Conservation (phyloP, 495 filamentous ascomycete genomes). For the Penicillium salamii region DNA sequence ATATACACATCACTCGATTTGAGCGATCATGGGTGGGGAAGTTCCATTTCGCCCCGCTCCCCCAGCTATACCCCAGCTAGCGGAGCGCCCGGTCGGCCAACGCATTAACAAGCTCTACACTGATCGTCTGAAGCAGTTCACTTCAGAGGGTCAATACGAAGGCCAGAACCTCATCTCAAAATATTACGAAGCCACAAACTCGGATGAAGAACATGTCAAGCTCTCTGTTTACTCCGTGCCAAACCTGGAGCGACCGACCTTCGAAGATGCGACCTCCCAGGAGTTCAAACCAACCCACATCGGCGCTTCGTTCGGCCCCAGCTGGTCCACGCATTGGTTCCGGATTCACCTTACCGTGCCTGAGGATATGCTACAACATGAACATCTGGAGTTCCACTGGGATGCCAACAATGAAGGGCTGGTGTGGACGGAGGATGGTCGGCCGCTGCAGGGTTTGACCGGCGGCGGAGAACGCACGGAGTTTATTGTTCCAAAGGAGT, state of each 20-base stretch:
- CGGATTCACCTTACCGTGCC: slow-evolving; percentile 77
- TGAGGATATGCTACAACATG: slow-evolving; percentile 62
- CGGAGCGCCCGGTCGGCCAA: slow-evolving; percentile 68
- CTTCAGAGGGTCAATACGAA: slow-evolving; percentile 74
- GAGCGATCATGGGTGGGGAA: slow-evolving; percentile 47
- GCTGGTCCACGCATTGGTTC: slow-evolving; percentile 99
- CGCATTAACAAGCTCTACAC: slow-evolving; percentile 86
- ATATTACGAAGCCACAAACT: slow-evolving; percentile 69
- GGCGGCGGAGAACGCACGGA: slow-evolving; percentile 87
- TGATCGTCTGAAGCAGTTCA: slow-evolving; percentile 79
- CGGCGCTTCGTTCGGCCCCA: slow-evolving; percentile 82
- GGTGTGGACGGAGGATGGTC: slow-evolving; percentile 84
- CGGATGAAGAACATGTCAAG: slow-evolving; percentile 72
- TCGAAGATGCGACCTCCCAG: slow-evolving; percentile 80
- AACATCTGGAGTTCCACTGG: slow-evolving; percentile 90
- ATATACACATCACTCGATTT: neutral
- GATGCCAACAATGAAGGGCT: slow-evolving; percentile 89
- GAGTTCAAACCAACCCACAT: slow-evolving; percentile 73
- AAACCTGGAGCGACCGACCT: slow-evolving; percentile 74
- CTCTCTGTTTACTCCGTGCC: slow-evolving; percentile 87
- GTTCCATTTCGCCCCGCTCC: slow-evolving; percentile 26
- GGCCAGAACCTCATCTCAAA: slow-evolving; percentile 74
- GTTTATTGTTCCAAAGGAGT: slow-evolving; percentile 82
- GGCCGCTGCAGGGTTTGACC: slow-evolving; percentile 86
- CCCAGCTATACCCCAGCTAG: slow-evolving; percentile 55